These are phyloP conservation scores for Dendrobium nobile DNA, from an alignment of 106 monocot species.

Conservation along the genomic window DNA sequence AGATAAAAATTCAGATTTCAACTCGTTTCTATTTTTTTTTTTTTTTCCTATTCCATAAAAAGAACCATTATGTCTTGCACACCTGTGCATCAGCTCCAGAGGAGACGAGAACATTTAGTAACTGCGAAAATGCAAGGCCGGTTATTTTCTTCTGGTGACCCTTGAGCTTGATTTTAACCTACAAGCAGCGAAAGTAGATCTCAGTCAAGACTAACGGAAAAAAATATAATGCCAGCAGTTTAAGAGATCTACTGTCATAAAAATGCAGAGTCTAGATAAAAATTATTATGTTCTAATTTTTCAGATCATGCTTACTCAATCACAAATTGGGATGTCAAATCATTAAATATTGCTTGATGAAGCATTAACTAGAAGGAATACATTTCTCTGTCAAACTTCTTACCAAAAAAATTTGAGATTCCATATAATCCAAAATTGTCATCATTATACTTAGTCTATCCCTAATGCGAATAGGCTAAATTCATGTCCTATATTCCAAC, in stretches of 20 bases:
- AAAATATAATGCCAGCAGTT: background rate
- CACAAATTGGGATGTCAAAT: background rate
- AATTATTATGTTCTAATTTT: background rate
- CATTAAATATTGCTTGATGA: background rate
- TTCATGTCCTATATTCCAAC: background rate
- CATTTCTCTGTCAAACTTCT: background rate
- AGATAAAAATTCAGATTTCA: too few relatives aligned
- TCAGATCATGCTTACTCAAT: background rate
- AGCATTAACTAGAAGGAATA: background rate
- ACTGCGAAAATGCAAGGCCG: constrained; percentile 91
- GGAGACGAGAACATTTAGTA: constrained; percentile 78
- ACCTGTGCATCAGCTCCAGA: constrained; percentile 99
- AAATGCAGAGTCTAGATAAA: too few relatives aligned
- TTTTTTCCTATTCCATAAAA: background rate
- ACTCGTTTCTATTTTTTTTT: background rate
- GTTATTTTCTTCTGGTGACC: constrained; percentile 42
- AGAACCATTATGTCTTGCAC: background rate
- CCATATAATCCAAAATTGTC: background rate
- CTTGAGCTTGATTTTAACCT: constrained; percentile 94
- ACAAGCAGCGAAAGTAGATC: background rate
- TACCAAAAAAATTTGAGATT: background rate
- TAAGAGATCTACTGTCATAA: too few relatives aligned
- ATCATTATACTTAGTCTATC: too few relatives aligned
- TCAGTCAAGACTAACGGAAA: background rate
- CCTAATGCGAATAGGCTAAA: background rate